Percentiles rank a stretch among this genome's conserved stretches.
Evolutionary conservation across 805 yeast genomes (phyloP).

Genomic region (Starmerella bacillaris): DNA sequence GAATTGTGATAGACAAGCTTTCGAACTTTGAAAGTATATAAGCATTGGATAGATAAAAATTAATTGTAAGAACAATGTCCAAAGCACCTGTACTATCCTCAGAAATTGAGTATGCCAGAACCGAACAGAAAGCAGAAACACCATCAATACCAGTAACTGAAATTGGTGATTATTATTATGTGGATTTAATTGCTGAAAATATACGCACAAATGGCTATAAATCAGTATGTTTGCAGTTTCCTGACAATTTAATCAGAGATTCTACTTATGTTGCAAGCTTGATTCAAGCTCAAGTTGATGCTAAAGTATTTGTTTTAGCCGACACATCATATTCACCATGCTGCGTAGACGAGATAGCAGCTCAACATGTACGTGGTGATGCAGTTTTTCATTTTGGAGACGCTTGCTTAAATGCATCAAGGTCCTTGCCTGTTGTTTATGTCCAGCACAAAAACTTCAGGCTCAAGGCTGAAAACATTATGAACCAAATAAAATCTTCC

Average conservation of each 20-base stretch:
- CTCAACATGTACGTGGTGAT: slow-evolving; percentile 77
- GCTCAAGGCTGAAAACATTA: slow-evolving; percentile 29
- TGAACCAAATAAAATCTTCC: slow-evolving; percentile 13
- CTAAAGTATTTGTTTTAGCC: slow-evolving; percentile 60
- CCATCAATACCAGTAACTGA: slow-evolving; percentile 18
- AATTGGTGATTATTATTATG: slow-evolving; percentile 36
- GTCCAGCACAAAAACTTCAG: slow-evolving; percentile 40
- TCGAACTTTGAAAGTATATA: no score
- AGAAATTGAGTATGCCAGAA: slow-evolving; percentile 43
- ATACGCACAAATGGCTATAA: slow-evolving; percentile 27
- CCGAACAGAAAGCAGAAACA: slow-evolving; percentile 15
- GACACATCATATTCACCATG: slow-evolving; percentile 93
- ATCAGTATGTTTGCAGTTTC: slow-evolving; percentile 72
- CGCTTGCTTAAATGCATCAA: slow-evolving; percentile 72
- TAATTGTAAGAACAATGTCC: no score
- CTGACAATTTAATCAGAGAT: slow-evolving; percentile 63
- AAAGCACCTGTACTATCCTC: slow-evolving; percentile 63
- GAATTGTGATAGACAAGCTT: no score
- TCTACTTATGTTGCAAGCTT: slow-evolving; percentile 47
- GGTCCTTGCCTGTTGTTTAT: slow-evolving; percentile 55
- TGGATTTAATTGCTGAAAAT: slow-evolving; percentile 30
- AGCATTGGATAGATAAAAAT: no score
- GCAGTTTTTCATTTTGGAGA: slow-evolving; percentile 85
- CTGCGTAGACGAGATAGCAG: slow-evolving; percentile 93
- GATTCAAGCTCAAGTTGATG: slow-evolving; percentile 12